These are phyloP conservation scores for Micromonas pusilla DNA, from an alignment of 139 green algal species.

Conservation along the genomic window DNA sequence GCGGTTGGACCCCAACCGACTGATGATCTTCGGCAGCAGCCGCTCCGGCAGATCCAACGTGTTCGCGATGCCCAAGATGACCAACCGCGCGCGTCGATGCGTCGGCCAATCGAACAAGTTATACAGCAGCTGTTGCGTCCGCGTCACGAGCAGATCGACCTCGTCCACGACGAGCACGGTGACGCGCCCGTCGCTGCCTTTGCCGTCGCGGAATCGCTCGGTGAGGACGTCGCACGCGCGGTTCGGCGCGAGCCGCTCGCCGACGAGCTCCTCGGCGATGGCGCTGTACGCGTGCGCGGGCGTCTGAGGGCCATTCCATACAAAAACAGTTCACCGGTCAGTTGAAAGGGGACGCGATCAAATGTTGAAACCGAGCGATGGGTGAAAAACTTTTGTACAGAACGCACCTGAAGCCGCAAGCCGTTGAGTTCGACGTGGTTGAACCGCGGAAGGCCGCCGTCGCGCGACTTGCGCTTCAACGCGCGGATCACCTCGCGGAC, in stretches of 20 bases:
- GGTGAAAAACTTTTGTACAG: no score
- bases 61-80: constrained; percentile 92
- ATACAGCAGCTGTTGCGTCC: constrained; percentile 89
- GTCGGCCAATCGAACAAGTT: constrained; percentile 96
- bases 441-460: constrained; percentile 46
- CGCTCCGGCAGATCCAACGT: constrained; percentile 94
- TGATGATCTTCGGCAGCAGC: constrained; percentile 79
- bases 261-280: constrained; percentile 63
- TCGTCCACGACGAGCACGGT: constrained; percentile 88
- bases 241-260: constrained; percentile 50
- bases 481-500: constrained; percentile 53
- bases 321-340: no score
- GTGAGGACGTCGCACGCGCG: constrained; percentile 62
- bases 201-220: constrained; percentile 47
- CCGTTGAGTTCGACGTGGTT: constrained; percentile 88
- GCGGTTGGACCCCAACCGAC: constrained; percentile 38
- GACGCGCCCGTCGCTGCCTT: constrained; percentile 26
- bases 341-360: no score
- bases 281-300: constrained; percentile 79
- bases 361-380: no score
- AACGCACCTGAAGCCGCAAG: constrained; percentile 76
- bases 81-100: constrained; percentile 39
- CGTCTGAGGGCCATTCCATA: no score
- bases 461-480: constrained; percentile 20
- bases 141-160: constrained; percentile 90